Conservation (phyloP, 164 flowering plant species). For the Dillenia suffruticosa region DNA sequence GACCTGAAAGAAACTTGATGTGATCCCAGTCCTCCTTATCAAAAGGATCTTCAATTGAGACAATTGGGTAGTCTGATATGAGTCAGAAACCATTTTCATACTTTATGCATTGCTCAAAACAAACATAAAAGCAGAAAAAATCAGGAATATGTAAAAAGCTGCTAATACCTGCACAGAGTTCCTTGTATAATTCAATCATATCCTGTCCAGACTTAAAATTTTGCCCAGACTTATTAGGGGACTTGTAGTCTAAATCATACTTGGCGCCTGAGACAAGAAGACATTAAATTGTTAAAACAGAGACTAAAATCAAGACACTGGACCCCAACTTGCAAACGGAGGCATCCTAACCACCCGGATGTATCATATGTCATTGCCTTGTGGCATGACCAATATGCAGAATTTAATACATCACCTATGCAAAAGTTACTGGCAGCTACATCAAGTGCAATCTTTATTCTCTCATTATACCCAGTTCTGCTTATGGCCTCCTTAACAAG, state of each 20-base stretch:
- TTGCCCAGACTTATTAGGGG: slow-evolving; percentile 72
- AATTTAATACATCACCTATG: slow-evolving; percentile 53
- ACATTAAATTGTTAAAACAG: too few species aligned
- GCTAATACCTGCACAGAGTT: slow-evolving; percentile 68
- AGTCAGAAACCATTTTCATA: not conserved
- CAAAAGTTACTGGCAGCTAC: slow-evolving; percentile 91
- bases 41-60: slow-evolving; percentile 96
- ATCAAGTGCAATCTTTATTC: slow-evolving; percentile 83
- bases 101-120: not conserved
- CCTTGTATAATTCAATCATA: slow-evolving; percentile 83
- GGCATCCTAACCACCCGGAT: too few species aligned
- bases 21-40: slow-evolving; percentile 99
- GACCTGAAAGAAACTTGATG: slow-evolving; percentile 51
- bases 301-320: too few species aligned
- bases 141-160: slow-evolving; percentile 2
- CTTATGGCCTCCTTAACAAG: slow-evolving; percentile 87
- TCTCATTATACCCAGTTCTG: slow-evolving; percentile 75
- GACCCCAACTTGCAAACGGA: too few species aligned
- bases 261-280: slow-evolving; percentile 57
- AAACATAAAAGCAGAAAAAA: not conserved
- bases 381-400: not conserved
- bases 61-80: slow-evolving; percentile 77
- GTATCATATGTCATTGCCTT: not conserved
- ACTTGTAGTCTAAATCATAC: slow-evolving; percentile 83
- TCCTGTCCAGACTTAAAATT: slow-evolving; percentile 87